These are phyloP conservation scores for Phialocephala subalpina DNA, from an alignment of 2,329 filamentous ascomycete genomes.

Conservation along the genomic window DNA sequence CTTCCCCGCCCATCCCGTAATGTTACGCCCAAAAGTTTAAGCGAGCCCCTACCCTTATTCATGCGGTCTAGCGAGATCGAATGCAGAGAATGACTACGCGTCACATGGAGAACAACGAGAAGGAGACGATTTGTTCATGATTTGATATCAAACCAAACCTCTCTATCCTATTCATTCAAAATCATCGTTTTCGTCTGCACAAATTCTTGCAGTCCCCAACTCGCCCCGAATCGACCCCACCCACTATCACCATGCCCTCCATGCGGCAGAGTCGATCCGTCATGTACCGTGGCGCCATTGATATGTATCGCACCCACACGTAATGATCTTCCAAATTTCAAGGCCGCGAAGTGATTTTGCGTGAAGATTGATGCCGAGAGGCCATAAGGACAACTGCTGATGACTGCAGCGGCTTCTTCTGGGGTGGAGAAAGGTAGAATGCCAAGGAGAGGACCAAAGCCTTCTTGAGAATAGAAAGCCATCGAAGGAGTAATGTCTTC, in stretches of 20 bases:
- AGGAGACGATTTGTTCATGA: too few species aligned
- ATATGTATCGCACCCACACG: constrained; percentile 36
- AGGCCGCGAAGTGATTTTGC: constrained; percentile 11
- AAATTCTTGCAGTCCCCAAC: constrained; percentile 63
- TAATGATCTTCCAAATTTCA: constrained; percentile 24
- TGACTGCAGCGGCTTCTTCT: constrained; percentile 31
- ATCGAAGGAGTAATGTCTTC: constrained; percentile 29
- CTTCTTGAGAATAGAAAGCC: constrained; percentile 30
- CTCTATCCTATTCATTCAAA: constrained; percentile 13
- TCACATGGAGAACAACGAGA: too few species aligned
- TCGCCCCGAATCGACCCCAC: constrained; percentile 36
- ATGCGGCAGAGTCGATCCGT: constrained; percentile 36
- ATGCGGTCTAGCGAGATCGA: too few species aligned
- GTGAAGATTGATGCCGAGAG: constrained; percentile 34
- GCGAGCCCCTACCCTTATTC: too few species aligned
- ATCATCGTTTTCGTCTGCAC: constrained; percentile 59
- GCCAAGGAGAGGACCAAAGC: constrained; percentile 35
- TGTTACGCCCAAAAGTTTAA: too few species aligned
- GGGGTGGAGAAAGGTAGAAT: constrained; percentile 21
- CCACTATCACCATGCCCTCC: constrained; percentile 38
- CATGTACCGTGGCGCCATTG: constrained; percentile 36
- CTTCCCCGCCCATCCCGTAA: too few species aligned
- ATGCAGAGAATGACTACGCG: too few species aligned
- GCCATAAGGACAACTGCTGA: constrained; percentile 33
- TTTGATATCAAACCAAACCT: too few species aligned